Evolutionary conservation across 768 basidiomycete genomes (phyloP).

Genomic region (Calocera viscosa): DNA sequence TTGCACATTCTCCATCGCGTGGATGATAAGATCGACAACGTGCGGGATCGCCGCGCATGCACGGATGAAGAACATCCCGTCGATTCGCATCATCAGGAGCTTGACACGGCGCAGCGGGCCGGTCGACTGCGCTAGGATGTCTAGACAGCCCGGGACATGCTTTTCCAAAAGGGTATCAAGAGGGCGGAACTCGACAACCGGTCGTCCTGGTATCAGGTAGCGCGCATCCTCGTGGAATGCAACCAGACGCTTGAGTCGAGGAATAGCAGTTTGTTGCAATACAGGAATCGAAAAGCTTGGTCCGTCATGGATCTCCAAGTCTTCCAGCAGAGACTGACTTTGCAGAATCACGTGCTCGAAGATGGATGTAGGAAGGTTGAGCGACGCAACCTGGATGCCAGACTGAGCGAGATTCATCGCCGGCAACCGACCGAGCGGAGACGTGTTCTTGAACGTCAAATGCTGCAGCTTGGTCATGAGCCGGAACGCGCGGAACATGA

Average conservation of each 20-base stretch:
- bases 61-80: not conserved
- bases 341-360: constrained; percentile 7
- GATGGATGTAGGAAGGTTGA: not conserved
- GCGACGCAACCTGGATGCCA: not conserved
- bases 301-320: not conserved
- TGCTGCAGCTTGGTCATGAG: not conserved
- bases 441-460: not conserved
- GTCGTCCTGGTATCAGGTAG: not conserved
- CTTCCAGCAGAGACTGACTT: not conserved
- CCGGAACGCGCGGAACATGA: constrained; percentile 3
- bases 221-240: not conserved
- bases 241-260: not conserved
- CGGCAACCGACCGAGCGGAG: not conserved
- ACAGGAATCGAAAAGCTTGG: not conserved
- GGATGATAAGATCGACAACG: not conserved
- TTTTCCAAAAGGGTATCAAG: not conserved
- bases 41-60: not conserved
- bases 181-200: not conserved
- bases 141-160: not conserved
- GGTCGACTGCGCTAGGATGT: not conserved
- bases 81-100: not conserved
- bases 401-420: not conserved
- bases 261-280: not conserved
- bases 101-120: not conserved
- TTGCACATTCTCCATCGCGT: not conserved